Percentiles rank a stretch among this genome's conserved stretches.
These are phyloP conservation scores for Wickerhamomyces pijperi DNA, from an alignment of 805 yeast species.

Conservation along the genomic window DNA sequence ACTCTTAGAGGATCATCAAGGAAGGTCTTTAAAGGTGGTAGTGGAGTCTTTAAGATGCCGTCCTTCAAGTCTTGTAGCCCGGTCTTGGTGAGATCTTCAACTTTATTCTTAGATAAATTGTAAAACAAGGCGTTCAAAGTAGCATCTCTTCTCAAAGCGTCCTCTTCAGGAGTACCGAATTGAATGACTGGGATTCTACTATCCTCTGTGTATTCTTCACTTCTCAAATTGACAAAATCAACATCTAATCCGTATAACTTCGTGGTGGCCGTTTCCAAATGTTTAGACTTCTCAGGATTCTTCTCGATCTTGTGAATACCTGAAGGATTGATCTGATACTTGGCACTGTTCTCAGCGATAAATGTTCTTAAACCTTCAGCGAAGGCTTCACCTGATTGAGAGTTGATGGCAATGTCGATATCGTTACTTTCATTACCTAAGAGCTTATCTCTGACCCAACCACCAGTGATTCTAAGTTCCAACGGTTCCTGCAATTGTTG, in stretches of 20 bases:
- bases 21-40: slow-evolving; percentile 77
- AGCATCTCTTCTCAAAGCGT: slow-evolving; percentile 90
- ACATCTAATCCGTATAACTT: slow-evolving; percentile 73
- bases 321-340: slow-evolving; percentile 21
- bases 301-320: slow-evolving; percentile 73
- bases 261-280: slow-evolving; percentile 92
- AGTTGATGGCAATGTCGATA: slow-evolving; percentile 83
- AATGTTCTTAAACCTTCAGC: slow-evolving; percentile 55
- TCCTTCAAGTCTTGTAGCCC: slow-evolving; percentile 64
- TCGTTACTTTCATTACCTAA: slow-evolving; percentile 76
- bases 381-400: slow-evolving; percentile 76
- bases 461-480: slow-evolving; percentile 81
- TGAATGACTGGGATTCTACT: slow-evolving; percentile 78
- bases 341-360: slow-evolving; percentile 21
- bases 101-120: slow-evolving; percentile 52
- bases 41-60: slow-evolving; percentile 79
- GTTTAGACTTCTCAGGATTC: slow-evolving; percentile 94
- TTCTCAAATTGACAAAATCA: slow-evolving; percentile 86
- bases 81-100: slow-evolving; percentile 76
- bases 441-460: slow-evolving; percentile 96
- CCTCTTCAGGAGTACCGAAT: slow-evolving; percentile 86
- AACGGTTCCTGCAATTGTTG: slow-evolving; percentile 17
- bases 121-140: slow-evolving; percentile 88
- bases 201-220: slow-evolving; percentile 73
- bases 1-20: slow-evolving; percentile 91